Evolutionary conservation across 768 basidiomycete genomes (phyloP), one percentile per base, ranked within the genome.

Genomic region (Collybia sp.): DNA sequence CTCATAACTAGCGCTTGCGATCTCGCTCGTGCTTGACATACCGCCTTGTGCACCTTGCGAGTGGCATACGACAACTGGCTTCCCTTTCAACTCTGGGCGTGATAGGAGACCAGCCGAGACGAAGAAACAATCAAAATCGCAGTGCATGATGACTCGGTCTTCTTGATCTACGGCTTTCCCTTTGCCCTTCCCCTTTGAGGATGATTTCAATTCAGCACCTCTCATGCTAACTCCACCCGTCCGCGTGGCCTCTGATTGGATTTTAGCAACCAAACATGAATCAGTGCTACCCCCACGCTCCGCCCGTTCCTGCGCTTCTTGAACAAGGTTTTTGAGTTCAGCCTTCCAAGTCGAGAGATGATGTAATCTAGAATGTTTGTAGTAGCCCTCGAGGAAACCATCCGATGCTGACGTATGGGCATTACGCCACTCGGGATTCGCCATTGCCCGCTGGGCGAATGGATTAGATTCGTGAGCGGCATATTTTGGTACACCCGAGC

Each of bases 81-180:
- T 91, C 1, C 93, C 93, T 44, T 79, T 80, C 38, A 96, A 65
- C 48, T 95, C 78, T 0, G 92, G 90, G 1, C 93, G 73, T 47
- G 74, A 80, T 2, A 89, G 72, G 42, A 94, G 66, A 0, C 93
- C 91, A n/a, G 85, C 95, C 1, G 89, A 84, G 10, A 97, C 94
- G 59, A 99, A 99, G 72, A 97, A 98, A 52, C 85, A 92, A 58
- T 99, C 96, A 53, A 98, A 97, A 62, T 93, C 91, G 53, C 88
- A 90, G 56, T 93, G 91, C 88, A 93, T 89, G 56, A 92, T 86
- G 9, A 88, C 79, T 12, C 76, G 74, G 36, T 82, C 76, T 30
- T 72, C 73, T 30, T 71, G 71, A 35, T 73, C 75, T 40, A 63
- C 13, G 17, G 35, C 35, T 37, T 37, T 66, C 12, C 70, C 77